Percentiles rank a stretch among this genome's conserved stretches.
Evolutionary conservation across 768 basidiomycete species (phyloP).

Genomic region (Mycena kentingensis): DNA sequence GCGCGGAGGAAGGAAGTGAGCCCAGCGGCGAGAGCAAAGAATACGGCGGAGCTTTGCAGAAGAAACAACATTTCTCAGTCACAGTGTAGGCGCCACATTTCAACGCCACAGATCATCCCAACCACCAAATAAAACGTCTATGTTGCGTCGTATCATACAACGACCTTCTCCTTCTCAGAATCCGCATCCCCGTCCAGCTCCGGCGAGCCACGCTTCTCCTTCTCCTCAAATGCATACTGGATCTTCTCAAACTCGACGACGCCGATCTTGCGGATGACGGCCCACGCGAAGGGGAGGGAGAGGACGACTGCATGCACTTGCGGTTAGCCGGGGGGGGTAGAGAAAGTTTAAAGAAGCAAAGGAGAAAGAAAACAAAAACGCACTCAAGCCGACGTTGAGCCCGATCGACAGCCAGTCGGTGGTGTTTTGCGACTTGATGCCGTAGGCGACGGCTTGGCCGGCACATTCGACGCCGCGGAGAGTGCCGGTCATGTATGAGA

Average conservation of each 20-base stretch:
- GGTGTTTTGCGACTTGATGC: constrained; percentile 35
- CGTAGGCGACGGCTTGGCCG: constrained; percentile 37
- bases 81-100: too few relatives aligned
- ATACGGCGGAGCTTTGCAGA: too few relatives aligned
- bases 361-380: constrained; percentile 9
- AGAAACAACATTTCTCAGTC: too few relatives aligned
- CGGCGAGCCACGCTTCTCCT: constrained; percentile 6
- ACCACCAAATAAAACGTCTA: constrained; percentile 1
- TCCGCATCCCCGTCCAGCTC: constrained; percentile 8
- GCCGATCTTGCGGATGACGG: constrained; percentile 34
- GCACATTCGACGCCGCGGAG: constrained; percentile 36
- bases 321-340: not conserved
- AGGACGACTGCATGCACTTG: too few relatives aligned
- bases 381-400: constrained; percentile 35
- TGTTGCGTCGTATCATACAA: constrained; percentile 1
- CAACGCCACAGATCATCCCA: too few relatives aligned
- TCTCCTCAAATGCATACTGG: constrained; percentile 15
- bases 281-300: constrained; percentile 35
- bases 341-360: not conserved
- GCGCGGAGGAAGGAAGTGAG: too few relatives aligned
- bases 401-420: constrained; percentile 38
- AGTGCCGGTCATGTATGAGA: constrained; percentile 38
- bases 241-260: constrained; percentile 32
- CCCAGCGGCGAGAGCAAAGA: too few relatives aligned
- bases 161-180: constrained; percentile 3